Base-by-base conservation (phyloP, 495 filamentous ascomycete genomes). In the Oidiodendron maius region DNA sequence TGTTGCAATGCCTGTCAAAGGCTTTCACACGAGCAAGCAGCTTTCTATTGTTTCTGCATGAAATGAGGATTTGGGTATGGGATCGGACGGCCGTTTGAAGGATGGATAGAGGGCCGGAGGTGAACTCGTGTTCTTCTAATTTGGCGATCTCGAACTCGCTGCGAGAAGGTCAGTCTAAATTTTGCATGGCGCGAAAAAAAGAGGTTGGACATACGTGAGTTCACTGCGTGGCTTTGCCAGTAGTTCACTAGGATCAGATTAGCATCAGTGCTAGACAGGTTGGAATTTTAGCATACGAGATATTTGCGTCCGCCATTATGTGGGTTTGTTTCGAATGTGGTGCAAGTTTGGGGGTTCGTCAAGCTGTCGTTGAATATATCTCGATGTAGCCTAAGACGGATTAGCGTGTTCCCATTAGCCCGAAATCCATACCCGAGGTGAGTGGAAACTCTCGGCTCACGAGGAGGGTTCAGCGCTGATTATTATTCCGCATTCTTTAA, bases 1-100 rank as follows among this genome's bases (percentile, higher is more conserved):
- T 94, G 70, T 95, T 95, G 74, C 88, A 91, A 71, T 97, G 94
- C 56, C 93, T 81, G 68, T 96, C 91, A 64, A 90, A 91, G 10
- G 86, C 86, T 70, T 89, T 89, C 46, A 91, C 84, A 12, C 85
- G 76, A 16, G 85, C 87, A 40, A 89, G 76, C 16, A 90, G 69
- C 68, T 90, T 90, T 57, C 89, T 80, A 74, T 93, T 88, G 73
- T 91, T 91, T 26, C 89, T 87, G 66, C 85, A 86, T 40, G 86
- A 89, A 58, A 95, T 93, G 43, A 95, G 77, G 44, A 96, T 88
- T 71, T 94, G 89, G 38, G 84, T 84, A 69, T 91, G 87, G 24
- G 80, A 83, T 55, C 87, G 83, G 17, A 91, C 88, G 37, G 89
- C 89, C 24, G 89, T 94, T 68, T 95, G 89, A 34, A 98, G 84